Base-by-base conservation (phyloP, 306 rosid species). In the Boehmeria nivea region DNA sequence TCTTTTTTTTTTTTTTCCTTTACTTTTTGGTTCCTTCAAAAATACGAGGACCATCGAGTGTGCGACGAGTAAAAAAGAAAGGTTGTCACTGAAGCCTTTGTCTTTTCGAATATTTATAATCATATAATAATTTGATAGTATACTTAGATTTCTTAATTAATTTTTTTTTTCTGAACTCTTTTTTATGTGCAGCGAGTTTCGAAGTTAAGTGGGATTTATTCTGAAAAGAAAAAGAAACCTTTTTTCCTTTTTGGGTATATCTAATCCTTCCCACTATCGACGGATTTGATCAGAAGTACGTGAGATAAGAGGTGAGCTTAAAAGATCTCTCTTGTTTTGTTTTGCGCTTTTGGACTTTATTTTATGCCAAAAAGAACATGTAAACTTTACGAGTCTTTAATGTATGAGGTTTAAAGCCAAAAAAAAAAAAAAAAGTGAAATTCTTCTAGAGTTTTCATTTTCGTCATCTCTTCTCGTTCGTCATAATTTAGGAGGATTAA, bases 201-300 rank as follows among this genome's bases (percentile, higher is more conserved):
- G 10, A 44, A 25, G 23, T 11, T 8, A 13, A 23, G 54, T 7
- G 18, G 21, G 18, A 14, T 45, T 20, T 18, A 15, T 45, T n/a
- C n/a, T n/a, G n/a, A n/a, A n/a, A n/a, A n/a, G n/a, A n/a, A n/a
- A n/a, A n/a, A n/a, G n/a, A n/a, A n/a, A n/a, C n/a, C n/a, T n/a
- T 18, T 45, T 18, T 55, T 45, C 57, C 57, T 59, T 65, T n/a
- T n/a, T n/a, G n/a, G n/a, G n/a, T 51, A 51, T 11, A 64, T 39
- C 33, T 56, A 43, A 63, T 75, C 63, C 52, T 72, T 37, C 62
- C 82, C 96, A 91, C 96, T 82, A 34, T 84, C 72, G 65, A 67
- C 57, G 96, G 96, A 39, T 76, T 61, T 66, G 70, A 68, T 50
- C 55, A 65, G 75, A 74, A 58, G 77, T 64, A 19, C 40, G 38